Percentiles rank a stretch among this genome's conserved stretches.
Conservation (phyloP, 2,329 filamentous ascomycete species). For the Thielaviopsis ethacetica region DNA sequence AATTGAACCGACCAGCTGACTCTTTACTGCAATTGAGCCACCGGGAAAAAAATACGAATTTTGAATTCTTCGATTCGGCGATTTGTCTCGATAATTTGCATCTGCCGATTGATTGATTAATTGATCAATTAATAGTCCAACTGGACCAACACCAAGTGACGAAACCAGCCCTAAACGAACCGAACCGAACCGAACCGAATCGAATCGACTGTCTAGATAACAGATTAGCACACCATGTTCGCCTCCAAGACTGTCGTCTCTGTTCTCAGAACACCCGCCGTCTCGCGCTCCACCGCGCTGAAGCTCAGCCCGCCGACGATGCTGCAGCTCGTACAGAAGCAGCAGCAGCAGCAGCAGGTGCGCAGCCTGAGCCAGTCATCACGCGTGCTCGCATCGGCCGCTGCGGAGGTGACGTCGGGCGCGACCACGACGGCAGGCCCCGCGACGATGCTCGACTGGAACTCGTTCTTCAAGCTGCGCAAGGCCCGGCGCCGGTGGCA, state of each 20-base stretch:
- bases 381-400: conserved; percentile 1
- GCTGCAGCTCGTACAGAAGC: neutral
- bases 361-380: conserved; percentile 15
- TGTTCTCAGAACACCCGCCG: conserved; percentile 10
- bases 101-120: neutral
- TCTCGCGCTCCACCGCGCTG: conserved; percentile 9
- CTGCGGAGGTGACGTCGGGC: conserved; percentile 7
- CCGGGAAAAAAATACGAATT: neutral
- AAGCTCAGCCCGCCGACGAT: neutral
- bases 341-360: conserved; percentile 1
- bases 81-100: neutral
- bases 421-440: conserved; percentile 14
- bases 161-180: too few relatives aligned
- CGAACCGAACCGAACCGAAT: neutral
- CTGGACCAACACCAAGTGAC: too few relatives aligned
- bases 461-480: conserved; percentile 82
- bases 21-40: neutral
- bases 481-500: conserved; percentile 73
- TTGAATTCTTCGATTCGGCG: neutral
- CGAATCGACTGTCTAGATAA: neutral
- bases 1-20: neutral
- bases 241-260: conserved; percentile 3
- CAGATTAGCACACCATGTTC: neutral
- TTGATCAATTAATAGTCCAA: too few relatives aligned
- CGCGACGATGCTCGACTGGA: conserved; percentile 53